These are phyloP conservation scores for Eruca vesicaria DNA, from an alignment of 441 rosid species.

Conservation along the genomic window DNA sequence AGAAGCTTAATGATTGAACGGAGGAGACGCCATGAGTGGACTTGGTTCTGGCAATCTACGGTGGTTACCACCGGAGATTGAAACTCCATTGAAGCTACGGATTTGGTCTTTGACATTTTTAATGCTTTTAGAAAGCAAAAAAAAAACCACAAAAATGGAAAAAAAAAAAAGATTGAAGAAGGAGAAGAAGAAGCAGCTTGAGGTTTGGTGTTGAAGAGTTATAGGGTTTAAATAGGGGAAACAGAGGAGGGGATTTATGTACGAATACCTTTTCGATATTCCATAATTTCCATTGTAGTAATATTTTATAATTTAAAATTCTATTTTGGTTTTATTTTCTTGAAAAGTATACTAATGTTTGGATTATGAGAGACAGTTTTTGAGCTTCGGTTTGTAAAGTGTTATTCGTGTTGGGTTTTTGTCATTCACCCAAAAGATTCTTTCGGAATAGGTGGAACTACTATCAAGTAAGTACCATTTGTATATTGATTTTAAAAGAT, in stretches of 20 bases:
- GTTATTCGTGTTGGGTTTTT: slow-evolving; percentile 36
- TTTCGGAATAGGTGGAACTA: slow-evolving; percentile 38
- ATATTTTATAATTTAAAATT: not conserved
- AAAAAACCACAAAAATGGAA: not conserved
- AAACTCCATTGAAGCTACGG: slow-evolving; percentile 39
- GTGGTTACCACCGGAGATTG: slow-evolving; percentile 44
- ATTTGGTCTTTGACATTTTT: slow-evolving; percentile 42
- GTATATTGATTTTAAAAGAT: not conserved
- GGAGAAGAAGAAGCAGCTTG: slow-evolving; percentile 22
- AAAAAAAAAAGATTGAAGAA: not conserved
- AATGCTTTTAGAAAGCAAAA: slow-evolving; percentile 4
- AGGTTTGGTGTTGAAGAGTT: slow-evolving; percentile 27
- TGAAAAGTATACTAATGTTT: slow-evolving; percentile 16
- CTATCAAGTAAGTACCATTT: slow-evolving; percentile 24
- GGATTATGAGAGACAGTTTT: slow-evolving; percentile 33
- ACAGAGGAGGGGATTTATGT: slow-evolving; percentile 13
- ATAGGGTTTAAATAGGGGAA: slow-evolving; percentile 27
- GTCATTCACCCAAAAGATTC: slow-evolving; percentile 34
- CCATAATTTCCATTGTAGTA: not conserved
- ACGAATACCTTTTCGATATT: not conserved
- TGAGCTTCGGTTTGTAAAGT: slow-evolving; percentile 36
- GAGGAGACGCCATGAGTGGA: slow-evolving; percentile 74
- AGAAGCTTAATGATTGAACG: slow-evolving; percentile 56
- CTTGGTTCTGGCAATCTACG: slow-evolving; percentile 78
- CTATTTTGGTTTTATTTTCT: slow-evolving; percentile 3